Base-by-base conservation (phyloP, 1,284 basidiomycete species). In the Clitocybe nebularis region DNA sequence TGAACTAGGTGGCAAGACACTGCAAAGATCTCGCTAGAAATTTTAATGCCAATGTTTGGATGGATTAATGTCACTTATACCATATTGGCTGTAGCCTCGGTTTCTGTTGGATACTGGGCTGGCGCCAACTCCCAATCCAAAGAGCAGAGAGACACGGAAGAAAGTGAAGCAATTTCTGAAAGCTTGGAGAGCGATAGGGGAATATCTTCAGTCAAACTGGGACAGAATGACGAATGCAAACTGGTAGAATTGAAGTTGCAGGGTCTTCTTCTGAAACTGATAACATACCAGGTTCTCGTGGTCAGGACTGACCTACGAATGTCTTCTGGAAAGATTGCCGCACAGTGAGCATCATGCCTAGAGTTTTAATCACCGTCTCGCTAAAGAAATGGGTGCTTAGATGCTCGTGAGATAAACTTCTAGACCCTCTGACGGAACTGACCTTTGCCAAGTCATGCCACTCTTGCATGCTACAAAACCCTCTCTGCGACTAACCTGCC, bases 391-490 rank as follows among this genome's bases (percentile, higher is more conserved):
- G n/a, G n/a, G n/a, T 34, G 34, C 28, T 8, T 41, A 79, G 78
- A 56, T 80, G 84, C 71, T 80, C 81, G 84, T 86, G 72, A 58
- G 59, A 47, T 47, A n/a, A 22, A 24, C 14, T n/a, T n/a, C n/a
- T n/a, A n/a, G n/a, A n/a, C n/a, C n/a, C n/a, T n/a, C n/a, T n/a
- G n/a, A n/a, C n/a, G n/a, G n/a, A n/a, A n/a, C n/a, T n/a, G n/a
- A 44, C 32, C 25, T 4, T 6, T 30, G 29, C 41, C n/a, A 41
- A 91, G 91, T 14, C 90, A 95, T 59, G 93, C 93, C 5, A 92
- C 92, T 4, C 68, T 96, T 14, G 90, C 90, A 14, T 95, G 93
- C 66, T 95, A 94, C 61, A 89, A 92, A 66, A 75, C 80, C 0
- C 64, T 95, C 16, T 56, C 70, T 40, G 74, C 75, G 44, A 75